Percentiles rank a stretch among this genome's conserved stretches.
Conservation (phyloP, 768 basidiomycete species). For the Lentinula edodes region DNA sequence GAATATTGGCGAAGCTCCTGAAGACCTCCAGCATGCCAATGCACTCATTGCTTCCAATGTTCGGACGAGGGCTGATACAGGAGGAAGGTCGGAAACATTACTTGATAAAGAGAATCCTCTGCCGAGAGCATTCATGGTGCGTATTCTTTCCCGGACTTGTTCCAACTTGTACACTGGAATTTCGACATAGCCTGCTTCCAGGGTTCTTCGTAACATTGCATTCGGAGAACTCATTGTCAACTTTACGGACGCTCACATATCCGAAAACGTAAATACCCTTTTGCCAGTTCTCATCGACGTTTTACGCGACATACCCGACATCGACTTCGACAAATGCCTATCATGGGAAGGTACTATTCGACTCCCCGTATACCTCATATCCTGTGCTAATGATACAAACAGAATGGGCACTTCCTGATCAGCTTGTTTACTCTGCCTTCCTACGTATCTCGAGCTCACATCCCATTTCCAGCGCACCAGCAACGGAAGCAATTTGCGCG, state of each 20-base stretch:
- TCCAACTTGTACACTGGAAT: conserved; percentile 4
- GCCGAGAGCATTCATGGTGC: conserved; percentile 57
- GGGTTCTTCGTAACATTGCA: conserved; percentile 76
- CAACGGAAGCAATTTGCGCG: conserved; percentile 52
- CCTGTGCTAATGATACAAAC: background rate
- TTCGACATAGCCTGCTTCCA: conserved; percentile 51
- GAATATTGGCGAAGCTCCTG: conserved; percentile 43
- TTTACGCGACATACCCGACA: conserved; percentile 64
- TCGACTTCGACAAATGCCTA: conserved; percentile 72
- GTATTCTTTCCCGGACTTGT: conserved; percentile 11
- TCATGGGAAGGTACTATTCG: conserved; percentile 65
- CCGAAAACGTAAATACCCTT: conserved; percentile 43
- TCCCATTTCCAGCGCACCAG: conserved; percentile 39
- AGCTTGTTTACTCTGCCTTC: conserved; percentile 74
- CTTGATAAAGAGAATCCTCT: conserved; percentile 13
- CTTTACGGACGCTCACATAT: conserved; percentile 49
- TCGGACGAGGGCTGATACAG: conserved; percentile 31
- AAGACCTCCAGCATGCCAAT: conserved; percentile 42
- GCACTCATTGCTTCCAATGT: conserved; percentile 60
- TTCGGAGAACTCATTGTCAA: conserved; percentile 75
- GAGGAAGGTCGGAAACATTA: conserved; percentile 17
- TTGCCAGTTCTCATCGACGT: conserved; percentile 61
- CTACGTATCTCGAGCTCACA: conserved; percentile 58
- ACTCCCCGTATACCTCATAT: background rate
- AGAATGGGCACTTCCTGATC: conserved; percentile 89